Conservation (phyloP, 2,329 filamentous ascomycete species). For the Penicillium sp. region DNA sequence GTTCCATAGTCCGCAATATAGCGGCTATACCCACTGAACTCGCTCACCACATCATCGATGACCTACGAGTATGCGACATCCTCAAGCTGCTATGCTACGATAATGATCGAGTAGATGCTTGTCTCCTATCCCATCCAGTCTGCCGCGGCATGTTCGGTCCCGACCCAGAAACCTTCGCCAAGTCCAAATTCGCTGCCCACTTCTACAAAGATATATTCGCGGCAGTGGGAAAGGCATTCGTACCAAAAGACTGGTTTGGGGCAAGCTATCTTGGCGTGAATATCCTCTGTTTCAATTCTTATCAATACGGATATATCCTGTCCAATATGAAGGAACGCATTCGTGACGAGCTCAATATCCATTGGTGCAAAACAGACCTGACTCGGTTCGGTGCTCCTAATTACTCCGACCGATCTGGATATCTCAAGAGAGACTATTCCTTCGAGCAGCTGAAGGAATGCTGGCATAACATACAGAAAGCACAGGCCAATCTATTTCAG, state of each 20-base stretch:
- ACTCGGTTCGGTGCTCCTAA: neutral
- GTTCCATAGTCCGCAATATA: slow-evolving; percentile 3
- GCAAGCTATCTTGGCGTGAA: neutral
- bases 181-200: neutral
- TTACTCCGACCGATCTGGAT: neutral
- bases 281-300: neutral
- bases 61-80: slow-evolving; percentile 16
- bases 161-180: neutral
- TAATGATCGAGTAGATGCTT: slow-evolving; percentile 4
- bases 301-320: neutral
- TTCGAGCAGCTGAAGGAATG: neutral
- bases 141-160: slow-evolving; percentile 4
- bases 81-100: slow-evolving; percentile 10
- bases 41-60: slow-evolving; percentile 17
- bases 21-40: slow-evolving; percentile 14
- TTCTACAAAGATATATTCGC: neutral
- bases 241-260: neutral
- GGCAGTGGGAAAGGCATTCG: neutral
- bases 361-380: neutral
- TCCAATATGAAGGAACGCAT: neutral
- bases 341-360: neutral
- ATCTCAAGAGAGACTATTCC: neutral
- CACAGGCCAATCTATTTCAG: slow-evolving; percentile 2
- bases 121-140: slow-evolving; percentile 8
- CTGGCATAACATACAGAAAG: slow-evolving; percentile 4